Conservation (phyloP, 805 yeast species). For the Myxozyma melibiosi region DNA sequence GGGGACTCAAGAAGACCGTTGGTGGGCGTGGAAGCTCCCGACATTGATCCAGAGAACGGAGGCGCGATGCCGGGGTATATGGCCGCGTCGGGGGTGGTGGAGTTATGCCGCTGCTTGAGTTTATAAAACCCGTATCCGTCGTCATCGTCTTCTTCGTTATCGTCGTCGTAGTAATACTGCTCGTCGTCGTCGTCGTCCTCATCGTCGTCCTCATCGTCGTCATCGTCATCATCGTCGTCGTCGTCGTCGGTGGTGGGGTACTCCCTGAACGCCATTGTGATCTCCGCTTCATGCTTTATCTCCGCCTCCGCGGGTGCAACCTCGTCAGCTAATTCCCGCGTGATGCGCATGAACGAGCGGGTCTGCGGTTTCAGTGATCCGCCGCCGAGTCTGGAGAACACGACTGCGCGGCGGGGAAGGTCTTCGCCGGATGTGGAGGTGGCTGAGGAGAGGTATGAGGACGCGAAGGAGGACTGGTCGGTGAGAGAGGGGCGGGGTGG, state of each 20-base stretch:
- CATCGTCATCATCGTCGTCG: constrained; percentile 24
- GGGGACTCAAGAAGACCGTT: constrained; percentile 11
- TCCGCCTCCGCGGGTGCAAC: constrained; percentile 35
- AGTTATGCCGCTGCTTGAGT: too few species aligned
- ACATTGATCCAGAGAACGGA: neutral
- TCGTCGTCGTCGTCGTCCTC: constrained; percentile 6
- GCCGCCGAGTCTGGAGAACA: constrained; percentile 27
- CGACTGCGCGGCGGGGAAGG: constrained; percentile 29
- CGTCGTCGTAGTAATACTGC: constrained; percentile 10
- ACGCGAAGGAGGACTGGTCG: neutral
- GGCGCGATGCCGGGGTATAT: constrained; percentile 8
- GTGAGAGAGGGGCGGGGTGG: too few species aligned
- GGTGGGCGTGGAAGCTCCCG: neutral
- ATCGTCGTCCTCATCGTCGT: constrained; percentile 7
- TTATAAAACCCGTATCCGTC: too few species aligned
- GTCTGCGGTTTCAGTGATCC: constrained; percentile 33
- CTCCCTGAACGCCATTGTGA: constrained; percentile 32
- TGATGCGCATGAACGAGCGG: constrained; percentile 30
- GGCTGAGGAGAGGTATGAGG: neutral
- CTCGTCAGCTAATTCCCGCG: constrained; percentile 33
- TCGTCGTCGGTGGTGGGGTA: constrained; percentile 19
- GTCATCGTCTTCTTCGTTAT: constrained; percentile 8
- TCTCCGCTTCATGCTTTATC: constrained; percentile 35
- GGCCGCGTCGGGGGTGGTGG: too few species aligned
- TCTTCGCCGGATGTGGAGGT: constrained; percentile 13